Percentiles rank a stretch among this genome's conserved stretches.
These are phyloP conservation scores for Penicillium palitans DNA, from an alignment of 2,329 filamentous ascomycete species.

Conservation along the genomic window DNA sequence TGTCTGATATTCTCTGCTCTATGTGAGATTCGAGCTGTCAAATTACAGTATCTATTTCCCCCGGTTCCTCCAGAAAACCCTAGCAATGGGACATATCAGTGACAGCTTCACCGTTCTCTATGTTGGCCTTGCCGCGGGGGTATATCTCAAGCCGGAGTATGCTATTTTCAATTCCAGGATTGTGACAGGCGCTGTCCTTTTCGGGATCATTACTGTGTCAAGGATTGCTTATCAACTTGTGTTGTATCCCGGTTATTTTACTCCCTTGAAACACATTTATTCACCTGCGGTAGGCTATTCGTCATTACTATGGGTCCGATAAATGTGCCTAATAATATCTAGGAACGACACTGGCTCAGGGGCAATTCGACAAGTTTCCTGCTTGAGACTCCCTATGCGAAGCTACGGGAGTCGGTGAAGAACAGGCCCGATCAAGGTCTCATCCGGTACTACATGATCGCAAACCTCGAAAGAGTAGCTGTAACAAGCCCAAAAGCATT, in stretches of 20 bases:
- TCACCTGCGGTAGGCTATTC: conserved; percentile 48
- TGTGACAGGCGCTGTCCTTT: conserved; percentile 25
- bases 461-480: conserved; percentile 65
- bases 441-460: conserved; percentile 63
- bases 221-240: conserved; percentile 42
- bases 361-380: conserved; percentile 46
- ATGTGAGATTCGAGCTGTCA: background rate
- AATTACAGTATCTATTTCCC: background rate
- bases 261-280: conserved; percentile 59
- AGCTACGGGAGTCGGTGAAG: conserved; percentile 53
- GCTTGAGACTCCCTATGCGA: conserved; percentile 42
- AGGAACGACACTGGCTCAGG: conserved; percentile 46
- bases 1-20: background rate
- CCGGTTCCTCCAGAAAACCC: background rate
- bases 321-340: conserved; percentile 3
- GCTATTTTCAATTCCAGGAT: conserved; percentile 31
- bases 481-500: conserved; percentile 64
- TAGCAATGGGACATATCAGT: conserved; percentile 16
- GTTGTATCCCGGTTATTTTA: conserved; percentile 60
- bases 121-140: conserved; percentile 17
- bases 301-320: background rate
- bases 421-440: conserved; percentile 67
- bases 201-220: conserved; percentile 23
- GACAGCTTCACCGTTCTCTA: conserved; percentile 20
- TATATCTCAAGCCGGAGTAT: conserved; percentile 31